These are phyloP conservation scores for Fusarium continuum DNA, from an alignment of 2,329 filamentous ascomycete genomes.

Conservation along the genomic window DNA sequence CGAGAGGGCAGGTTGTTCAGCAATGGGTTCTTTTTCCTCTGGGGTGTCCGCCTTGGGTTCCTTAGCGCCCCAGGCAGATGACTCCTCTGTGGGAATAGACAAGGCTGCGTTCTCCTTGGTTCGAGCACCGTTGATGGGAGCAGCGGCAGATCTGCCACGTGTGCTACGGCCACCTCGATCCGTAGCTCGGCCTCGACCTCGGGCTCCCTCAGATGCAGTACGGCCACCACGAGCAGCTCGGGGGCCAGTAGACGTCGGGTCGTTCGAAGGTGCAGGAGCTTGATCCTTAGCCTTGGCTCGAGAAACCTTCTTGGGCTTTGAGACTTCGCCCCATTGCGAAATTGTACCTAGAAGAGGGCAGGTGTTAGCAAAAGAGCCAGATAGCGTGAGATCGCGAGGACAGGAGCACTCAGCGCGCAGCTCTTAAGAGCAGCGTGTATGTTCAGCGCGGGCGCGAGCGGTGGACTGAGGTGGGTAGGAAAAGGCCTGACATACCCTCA, in stretches of 20 bases:
- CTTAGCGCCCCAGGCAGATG: slow-evolving; percentile 59
- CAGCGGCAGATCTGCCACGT: slow-evolving; percentile 68
- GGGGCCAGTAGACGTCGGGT: slow-evolving; percentile 54
- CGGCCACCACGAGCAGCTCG: slow-evolving; percentile 69
- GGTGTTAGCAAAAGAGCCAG: slow-evolving; percentile 42
- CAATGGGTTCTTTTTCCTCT: slow-evolving; percentile 48
- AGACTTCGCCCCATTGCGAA: slow-evolving; percentile 86
- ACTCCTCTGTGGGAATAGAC: slow-evolving; percentile 76
- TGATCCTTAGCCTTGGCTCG: slow-evolving; percentile 77
- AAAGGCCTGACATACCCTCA: slow-evolving; percentile 66
- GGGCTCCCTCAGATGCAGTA: slow-evolving; percentile 67
- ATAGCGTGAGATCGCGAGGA: background rate
- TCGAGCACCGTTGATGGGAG: slow-evolving; percentile 69
- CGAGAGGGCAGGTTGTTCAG: slow-evolving; percentile 46
- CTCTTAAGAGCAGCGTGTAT: slow-evolving; percentile 6
- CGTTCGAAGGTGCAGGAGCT: slow-evolving; percentile 60
- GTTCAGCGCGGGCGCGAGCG: slow-evolving; percentile 29
- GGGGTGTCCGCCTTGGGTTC: slow-evolving; percentile 48
- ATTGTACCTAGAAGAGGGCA: slow-evolving; percentile 68
- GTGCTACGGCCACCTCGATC: slow-evolving; percentile 70
- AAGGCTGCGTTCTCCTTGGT: slow-evolving; percentile 63
- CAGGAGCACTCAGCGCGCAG: slow-evolving; percentile 7
- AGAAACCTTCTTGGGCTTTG: slow-evolving; percentile 80
- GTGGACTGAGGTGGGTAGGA: slow-evolving; percentile 18
- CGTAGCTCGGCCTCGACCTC: slow-evolving; percentile 69